A percentile compares a stretch with the other conserved stretches of the same genome.
Conservation (phyloP, 306 rosid genomes). For the Medicago ruthenica region DNA sequence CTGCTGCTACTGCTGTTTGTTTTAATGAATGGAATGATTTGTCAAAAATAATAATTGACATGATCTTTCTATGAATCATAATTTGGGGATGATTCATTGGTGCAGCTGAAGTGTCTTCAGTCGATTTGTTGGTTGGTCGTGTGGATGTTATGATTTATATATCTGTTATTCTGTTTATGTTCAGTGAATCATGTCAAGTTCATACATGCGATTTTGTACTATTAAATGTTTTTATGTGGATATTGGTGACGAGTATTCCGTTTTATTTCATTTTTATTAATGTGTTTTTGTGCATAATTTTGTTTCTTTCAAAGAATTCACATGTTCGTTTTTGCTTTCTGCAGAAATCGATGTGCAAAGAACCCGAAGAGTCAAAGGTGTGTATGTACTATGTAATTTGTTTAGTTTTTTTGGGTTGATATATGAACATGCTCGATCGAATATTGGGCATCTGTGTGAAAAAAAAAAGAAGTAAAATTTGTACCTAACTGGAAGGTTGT, state of each 20-base stretch:
- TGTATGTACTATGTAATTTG: constrained; percentile 34
- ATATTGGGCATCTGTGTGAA: not conserved
- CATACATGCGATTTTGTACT: not conserved
- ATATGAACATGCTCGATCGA: constrained; percentile 15
- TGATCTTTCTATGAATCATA: not conserved
- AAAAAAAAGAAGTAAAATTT: constrained; percentile 4
- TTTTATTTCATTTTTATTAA: constrained; percentile 18
- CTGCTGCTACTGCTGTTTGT: constrained; percentile 28
- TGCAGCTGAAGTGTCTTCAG: constrained; percentile 17
- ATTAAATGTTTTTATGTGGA: not conserved
- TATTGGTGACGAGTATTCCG: not conserved
- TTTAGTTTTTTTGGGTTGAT: constrained; percentile 20
- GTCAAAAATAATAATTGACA: not conserved
- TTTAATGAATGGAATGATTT: constrained; percentile 3
- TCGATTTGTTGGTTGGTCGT: constrained; percentile 10
- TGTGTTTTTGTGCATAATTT: constrained; percentile 6
- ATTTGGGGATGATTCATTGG: constrained; percentile 32
- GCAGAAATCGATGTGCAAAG: constrained; percentile 88
- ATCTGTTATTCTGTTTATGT: constrained; percentile 4
- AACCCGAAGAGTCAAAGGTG: constrained; percentile 85
- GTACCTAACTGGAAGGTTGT: constrained; percentile 9
- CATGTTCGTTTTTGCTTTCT: constrained; percentile 37
- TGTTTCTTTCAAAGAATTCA: constrained; percentile 30
- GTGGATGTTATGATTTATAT: constrained; percentile 21
- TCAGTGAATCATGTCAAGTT: constrained; percentile 9